Base-by-base conservation (phyloP, 179 eudicot genomes). In the Drosera spatulata region DNA sequence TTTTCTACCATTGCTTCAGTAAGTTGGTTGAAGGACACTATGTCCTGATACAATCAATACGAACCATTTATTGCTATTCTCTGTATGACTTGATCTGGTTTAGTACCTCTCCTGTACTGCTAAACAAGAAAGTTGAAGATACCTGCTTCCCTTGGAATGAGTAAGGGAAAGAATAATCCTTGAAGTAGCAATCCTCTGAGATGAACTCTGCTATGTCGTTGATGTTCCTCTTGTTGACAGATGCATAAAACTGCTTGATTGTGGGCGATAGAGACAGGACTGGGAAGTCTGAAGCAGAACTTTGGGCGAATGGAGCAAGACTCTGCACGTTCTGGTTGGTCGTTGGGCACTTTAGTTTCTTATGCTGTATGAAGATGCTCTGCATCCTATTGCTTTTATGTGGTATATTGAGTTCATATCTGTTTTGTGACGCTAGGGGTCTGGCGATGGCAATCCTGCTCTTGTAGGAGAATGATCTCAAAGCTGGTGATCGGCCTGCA, bases 91-190 rank as follows among this genome's bases (percentile, higher is more conserved):
- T 55, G 7, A 50, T 41, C 4, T 50, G 55, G 10, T 40, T 53
- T 37, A 9, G 12, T 15, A 38, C 52, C 40, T 50, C 7, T 14
- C 46, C 3, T 3, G 9, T 15, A 6, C 11, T 5, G 46, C 7
- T 6, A 10, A 55, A 4, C 4, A 3, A 46, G 60, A 55, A 37
- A 45, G 22, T 8, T 1, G 8, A 55, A 0, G 40, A 4, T 1
- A 90, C 97, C 96, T 81, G 69, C 72, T 79, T 85, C 41, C 94
- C 90, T 45, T 74, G 74, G 61, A 91, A 77, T 6, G 74, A 65
- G 47, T 72, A 63, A 41, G 81, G 78, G 61, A 85, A 91, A 22
- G 82, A 62, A 61, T 57, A 80, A 56, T 91, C 96, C 33, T 87
- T 87, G 3, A 85, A 69, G 50, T 55, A 22, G 55, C 97, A 91